phyloP scores from a whole-genome alignment of 75 land plant species.

The Isoetes taiwanensis region DNA sequence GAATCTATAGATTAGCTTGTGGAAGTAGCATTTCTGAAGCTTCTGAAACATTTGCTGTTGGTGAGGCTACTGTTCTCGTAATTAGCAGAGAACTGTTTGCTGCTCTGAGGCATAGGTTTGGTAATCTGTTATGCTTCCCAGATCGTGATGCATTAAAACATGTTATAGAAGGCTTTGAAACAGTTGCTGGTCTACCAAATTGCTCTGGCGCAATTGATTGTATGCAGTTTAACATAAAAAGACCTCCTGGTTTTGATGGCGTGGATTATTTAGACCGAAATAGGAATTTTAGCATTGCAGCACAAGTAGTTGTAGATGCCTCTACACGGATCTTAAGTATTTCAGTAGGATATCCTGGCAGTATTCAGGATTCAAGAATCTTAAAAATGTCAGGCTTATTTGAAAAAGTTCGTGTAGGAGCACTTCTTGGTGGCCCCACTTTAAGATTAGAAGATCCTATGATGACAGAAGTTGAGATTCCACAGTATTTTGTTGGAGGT shows the following conservation, averaged over 20 bases:
- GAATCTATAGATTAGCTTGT: constrained; percentile 38
- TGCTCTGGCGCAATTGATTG: constrained; percentile 51
- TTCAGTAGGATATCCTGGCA: constrained; percentile 37
- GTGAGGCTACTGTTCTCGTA: constrained; percentile 28
- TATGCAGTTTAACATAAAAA: constrained; percentile 20
- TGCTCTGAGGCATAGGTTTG: constrained; percentile 47
- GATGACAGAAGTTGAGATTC: constrained; percentile 14
- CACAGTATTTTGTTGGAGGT: constrained; percentile 43
- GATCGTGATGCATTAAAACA: constrained; percentile 15
- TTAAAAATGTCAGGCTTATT: constrained; percentile 36
- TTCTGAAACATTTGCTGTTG: constrained; percentile 27
- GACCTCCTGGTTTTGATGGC: constrained; percentile 1
- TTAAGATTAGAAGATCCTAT: neutral
- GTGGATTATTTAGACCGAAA: constrained; percentile 5
- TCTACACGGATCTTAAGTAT: constrained; percentile 38
- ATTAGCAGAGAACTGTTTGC: constrained; percentile 42
- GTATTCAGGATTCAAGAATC: constrained; percentile 24
- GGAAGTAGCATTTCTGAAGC: constrained; percentile 32
- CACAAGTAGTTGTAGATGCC: constrained; percentile 49
- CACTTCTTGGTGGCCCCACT: constrained; percentile 16
- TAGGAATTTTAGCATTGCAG: constrained; percentile 18
- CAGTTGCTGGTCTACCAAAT: constrained; percentile 31
- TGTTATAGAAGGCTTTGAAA: constrained; percentile 19
- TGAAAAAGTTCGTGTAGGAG: constrained; percentile 25
- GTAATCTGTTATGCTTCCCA: constrained; percentile 46